phyloP scores from a whole-genome alignment of 768 basidiomycete species.

The Paxillus ammoniavirescens region DNA sequence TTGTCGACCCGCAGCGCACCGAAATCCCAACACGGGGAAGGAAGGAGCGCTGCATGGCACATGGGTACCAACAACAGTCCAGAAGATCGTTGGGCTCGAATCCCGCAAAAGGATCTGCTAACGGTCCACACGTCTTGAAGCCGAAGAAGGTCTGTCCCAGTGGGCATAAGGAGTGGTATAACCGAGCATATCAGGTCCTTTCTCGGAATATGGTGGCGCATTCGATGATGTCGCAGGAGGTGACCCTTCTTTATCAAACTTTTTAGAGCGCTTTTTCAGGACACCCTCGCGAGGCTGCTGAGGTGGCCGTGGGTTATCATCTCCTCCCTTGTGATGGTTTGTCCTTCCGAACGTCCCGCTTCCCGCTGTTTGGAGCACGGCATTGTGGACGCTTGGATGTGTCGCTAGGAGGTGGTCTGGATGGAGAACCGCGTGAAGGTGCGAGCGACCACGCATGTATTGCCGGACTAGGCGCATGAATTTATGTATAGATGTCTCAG shows the following conservation, averaged over 20 bases:
- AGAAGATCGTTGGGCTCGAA: not conserved
- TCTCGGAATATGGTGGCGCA: not conserved
- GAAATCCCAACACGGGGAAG: too few relatives aligned
- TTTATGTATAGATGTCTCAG: constrained; percentile 42
- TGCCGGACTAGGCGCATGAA: constrained; percentile 35
- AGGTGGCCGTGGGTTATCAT: not conserved
- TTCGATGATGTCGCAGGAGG: not conserved
- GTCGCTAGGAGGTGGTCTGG: constrained; percentile 45
- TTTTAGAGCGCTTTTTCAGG: not conserved
- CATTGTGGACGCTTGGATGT: constrained; percentile 56
- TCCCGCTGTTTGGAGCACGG: constrained; percentile 34
- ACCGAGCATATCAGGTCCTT: not conserved
- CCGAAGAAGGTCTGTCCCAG: not conserved
- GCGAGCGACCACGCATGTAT: constrained; percentile 16
- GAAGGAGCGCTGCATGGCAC: too few relatives aligned
- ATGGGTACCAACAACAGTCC: too few relatives aligned
- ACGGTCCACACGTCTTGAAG: not conserved
- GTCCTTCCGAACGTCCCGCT: constrained; percentile 16
- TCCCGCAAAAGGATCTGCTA: not conserved
- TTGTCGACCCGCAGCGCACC: too few relatives aligned
- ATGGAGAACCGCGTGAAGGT: constrained; percentile 34
- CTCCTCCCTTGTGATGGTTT: not conserved
- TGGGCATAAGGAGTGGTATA: not conserved
- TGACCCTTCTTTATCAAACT: not conserved
- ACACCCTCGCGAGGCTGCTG: not conserved